phyloP scores from a whole-genome alignment of 2,329 filamentous ascomycete genomes.

The Metarhizium album region DNA sequence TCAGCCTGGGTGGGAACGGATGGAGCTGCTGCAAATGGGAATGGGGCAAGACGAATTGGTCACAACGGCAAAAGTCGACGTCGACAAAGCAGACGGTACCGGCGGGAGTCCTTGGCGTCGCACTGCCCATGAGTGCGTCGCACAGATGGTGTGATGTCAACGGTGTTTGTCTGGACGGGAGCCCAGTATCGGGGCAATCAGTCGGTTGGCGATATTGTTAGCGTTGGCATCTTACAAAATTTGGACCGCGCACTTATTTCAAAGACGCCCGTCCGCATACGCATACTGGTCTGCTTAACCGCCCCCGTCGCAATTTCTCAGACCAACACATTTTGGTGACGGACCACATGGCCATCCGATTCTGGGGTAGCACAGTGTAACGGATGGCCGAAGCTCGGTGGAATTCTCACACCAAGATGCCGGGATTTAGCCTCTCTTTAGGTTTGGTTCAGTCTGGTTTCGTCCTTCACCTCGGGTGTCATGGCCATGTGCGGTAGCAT shows the following conservation, averaged over 20 bases:
- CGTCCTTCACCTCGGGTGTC: neutral
- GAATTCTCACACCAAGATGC: neutral
- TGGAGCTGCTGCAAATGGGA: neutral
- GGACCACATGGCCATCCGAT: neutral
- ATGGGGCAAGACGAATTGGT: constrained; percentile 1
- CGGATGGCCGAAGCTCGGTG: neutral
- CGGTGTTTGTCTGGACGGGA: too few relatives aligned
- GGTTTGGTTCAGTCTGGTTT: too few relatives aligned
- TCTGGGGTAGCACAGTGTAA: neutral
- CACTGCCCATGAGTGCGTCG: neutral
- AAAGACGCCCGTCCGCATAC: too few relatives aligned
- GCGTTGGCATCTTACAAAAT: too few relatives aligned
- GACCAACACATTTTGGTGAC: too few relatives aligned
- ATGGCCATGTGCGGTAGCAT: neutral
- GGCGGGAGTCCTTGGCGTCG: neutral
- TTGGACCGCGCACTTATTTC: too few relatives aligned
- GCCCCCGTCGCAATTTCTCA: too few relatives aligned
- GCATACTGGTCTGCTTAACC: too few relatives aligned
- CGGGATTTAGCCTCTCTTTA: neutral
- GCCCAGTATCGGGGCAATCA: too few relatives aligned
- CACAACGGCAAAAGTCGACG: constrained; percentile 4
- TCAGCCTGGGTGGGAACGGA: neutral
- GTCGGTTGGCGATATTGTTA: too few relatives aligned
- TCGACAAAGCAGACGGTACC: neutral
- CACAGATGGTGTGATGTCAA: neutral